Evolutionary conservation across 306 rosid genomes (phyloP), one percentile per base, ranked within the genome.

Genomic region (Dicorynia guianensis): DNA sequence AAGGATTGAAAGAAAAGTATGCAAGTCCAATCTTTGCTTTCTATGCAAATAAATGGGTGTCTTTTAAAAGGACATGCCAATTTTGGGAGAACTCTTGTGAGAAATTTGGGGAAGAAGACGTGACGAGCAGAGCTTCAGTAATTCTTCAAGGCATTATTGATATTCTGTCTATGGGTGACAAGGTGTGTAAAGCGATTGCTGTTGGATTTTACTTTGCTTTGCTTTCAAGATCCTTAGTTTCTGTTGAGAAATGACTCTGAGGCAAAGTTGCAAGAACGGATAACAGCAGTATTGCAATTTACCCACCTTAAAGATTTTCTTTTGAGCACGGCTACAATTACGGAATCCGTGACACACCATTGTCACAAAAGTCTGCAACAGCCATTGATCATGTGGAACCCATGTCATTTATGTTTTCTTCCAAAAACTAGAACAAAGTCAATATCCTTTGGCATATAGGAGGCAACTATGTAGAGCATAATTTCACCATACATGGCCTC

Each of bases 1-100:
- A 89, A 85, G 98, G 98, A 15, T 91, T 91, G 98, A 91, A 82
- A 57, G 97, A 91, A 54, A 93, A 90, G 78, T 93, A 86, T 76
- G 86, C 85, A 6, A 86, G 85, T 55, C 93, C 97, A 17, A 82
- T 91, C 71, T 80, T 93, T 61, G 87, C 86, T 80, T 91, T 93
- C 82, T 93, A 83, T 40, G 92, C 93, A 52, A 89, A 89, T 20
- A 93, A 93, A 66, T 83, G 90, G 90, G 71, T 78, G 33, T 81
- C 83, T 44, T 85, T 86, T 0, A 71, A 84, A 47, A 91, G 85
- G 55, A 68, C 76, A 9, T 67, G 53, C 71, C 84, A 85, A 33
- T 82, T 69, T n/a, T 80, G 79, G 89, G 89, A 85, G 74, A 67
- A 69, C 59, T 81, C 85, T 8, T 46, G 80, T 44, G 80, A 80